Evolutionary conservation across 2,329 filamentous ascomycete genomes (phyloP).

Genomic region (Clonostachys solani): DNA sequence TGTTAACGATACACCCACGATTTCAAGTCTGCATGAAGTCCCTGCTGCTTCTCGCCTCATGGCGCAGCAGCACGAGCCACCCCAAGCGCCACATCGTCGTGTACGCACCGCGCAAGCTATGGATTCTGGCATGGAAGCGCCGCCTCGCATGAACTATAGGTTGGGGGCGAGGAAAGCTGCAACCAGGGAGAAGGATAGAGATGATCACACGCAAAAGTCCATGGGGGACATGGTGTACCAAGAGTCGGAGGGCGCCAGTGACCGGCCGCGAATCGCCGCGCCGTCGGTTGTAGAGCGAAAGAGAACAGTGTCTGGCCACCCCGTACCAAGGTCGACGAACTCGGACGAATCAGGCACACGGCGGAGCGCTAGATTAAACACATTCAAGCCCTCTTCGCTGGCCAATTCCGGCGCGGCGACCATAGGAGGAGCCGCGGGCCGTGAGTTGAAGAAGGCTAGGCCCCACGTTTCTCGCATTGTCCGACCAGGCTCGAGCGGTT

Average conservation of each 20-base stretch:
- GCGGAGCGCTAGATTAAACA: slow-evolving; percentile 67
- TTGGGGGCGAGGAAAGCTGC: slow-evolving; percentile 36
- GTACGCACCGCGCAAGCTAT: slow-evolving; percentile 48
- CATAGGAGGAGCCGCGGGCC: slow-evolving; percentile 50
- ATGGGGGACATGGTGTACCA: slow-evolving; percentile 2
- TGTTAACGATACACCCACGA: slow-evolving; percentile 56
- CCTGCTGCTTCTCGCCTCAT: too few relatives aligned
- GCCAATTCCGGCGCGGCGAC: slow-evolving; percentile 53
- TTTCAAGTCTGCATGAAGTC: too few relatives aligned
- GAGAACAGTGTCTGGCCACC: slow-evolving; percentile 86
- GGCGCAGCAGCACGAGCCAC: slow-evolving; percentile 32
- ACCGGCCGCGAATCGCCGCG: too few relatives aligned
- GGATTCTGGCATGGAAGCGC: slow-evolving; percentile 51
- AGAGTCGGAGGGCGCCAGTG: slow-evolving; percentile 31
- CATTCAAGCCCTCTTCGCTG: slow-evolving; percentile 67
- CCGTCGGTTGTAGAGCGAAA: slow-evolving; percentile 63
- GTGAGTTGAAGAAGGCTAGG: slow-evolving; percentile 82
- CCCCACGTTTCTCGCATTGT: slow-evolving; percentile 65
- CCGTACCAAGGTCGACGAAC: slow-evolving; percentile 46
- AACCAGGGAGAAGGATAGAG: slow-evolving; percentile 27
- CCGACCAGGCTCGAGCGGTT: slow-evolving; percentile 59
- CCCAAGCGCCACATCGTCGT: slow-evolving; percentile 48
- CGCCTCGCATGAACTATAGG: slow-evolving; percentile 61
- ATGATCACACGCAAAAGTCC: slow-evolving; percentile 1
- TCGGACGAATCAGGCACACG: slow-evolving; percentile 57